Percentiles rank a stretch among this genome's conserved stretches.
These are phyloP conservation scores for Mangifera indica DNA, from an alignment of 345 rosid species.

Conservation along the genomic window DNA sequence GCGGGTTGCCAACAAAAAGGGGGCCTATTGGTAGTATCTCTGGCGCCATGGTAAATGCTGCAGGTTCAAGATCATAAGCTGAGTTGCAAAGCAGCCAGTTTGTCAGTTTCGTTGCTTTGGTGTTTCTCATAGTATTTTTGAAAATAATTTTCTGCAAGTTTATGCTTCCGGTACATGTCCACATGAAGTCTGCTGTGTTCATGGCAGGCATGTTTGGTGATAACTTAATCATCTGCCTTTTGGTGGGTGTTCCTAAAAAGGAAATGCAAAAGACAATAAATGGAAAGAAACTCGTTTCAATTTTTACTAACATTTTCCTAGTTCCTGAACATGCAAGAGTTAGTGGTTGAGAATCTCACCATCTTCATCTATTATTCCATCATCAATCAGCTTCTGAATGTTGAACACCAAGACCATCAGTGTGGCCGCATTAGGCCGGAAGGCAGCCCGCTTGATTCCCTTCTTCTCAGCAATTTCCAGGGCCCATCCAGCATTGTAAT, in stretches of 20 bases:
- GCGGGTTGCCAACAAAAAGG: neutral
- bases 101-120: neutral
- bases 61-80: constrained; percentile 8
- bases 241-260: neutral
- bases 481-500: constrained; percentile 34
- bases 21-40: constrained; percentile 7
- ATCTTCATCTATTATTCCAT: constrained; percentile 41
- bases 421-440: constrained; percentile 43
- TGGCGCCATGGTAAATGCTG: neutral
- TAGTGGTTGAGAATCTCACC: constrained; percentile 24
- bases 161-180: neutral
- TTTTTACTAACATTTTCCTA: neutral
- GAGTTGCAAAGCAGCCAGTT: constrained; percentile 10
- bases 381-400: constrained; percentile 37
- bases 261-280: neutral
- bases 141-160: constrained; percentile 1
- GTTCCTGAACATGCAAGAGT: neutral
- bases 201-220: neutral
- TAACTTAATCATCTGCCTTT: neutral
- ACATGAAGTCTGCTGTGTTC: neutral
- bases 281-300: neutral
- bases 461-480: constrained; percentile 39
- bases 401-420: constrained; percentile 29
- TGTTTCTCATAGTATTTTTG: neutral
- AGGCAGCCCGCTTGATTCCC: constrained; percentile 38